Conservation (phyloP, 805 yeast species). For the Yamadazyma philogaea region DNA sequence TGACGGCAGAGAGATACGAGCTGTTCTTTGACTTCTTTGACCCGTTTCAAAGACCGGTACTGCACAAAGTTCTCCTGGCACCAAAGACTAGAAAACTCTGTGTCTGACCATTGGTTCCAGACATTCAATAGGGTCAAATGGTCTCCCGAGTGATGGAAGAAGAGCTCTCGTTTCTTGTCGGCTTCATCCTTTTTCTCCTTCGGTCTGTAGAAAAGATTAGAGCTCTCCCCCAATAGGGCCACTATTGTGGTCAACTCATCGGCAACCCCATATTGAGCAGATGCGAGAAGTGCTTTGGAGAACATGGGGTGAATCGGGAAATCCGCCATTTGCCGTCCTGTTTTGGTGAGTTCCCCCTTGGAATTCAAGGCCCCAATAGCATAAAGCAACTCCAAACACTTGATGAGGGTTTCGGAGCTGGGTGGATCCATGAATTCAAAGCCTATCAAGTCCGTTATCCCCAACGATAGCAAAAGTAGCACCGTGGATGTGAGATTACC, state of each 20-base stretch:
- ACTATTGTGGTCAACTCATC: slow-evolving; percentile 70
- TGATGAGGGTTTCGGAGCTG: slow-evolving; percentile 62
- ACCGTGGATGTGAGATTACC: slow-evolving; percentile 78
- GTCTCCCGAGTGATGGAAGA: slow-evolving; percentile 64
- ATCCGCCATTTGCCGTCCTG: slow-evolving; percentile 84
- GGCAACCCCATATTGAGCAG: slow-evolving; percentile 59
- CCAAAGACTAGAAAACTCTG: slow-evolving; percentile 72
- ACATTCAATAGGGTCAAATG: slow-evolving; percentile 73
- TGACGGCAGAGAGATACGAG: slow-evolving; percentile 57
- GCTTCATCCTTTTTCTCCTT: slow-evolving; percentile 65
- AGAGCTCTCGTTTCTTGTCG: slow-evolving; percentile 57
- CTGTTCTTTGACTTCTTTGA: slow-evolving; percentile 69
- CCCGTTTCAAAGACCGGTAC: slow-evolving; percentile 65
- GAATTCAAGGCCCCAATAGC: slow-evolving; percentile 83
- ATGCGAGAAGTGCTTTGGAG: slow-evolving; percentile 68
- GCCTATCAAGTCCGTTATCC: slow-evolving; percentile 73
- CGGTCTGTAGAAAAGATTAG: slow-evolving; percentile 67
- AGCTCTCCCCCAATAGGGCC: slow-evolving; percentile 80
- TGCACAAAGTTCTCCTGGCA: slow-evolving; percentile 82
- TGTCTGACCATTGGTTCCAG: slow-evolving; percentile 72
- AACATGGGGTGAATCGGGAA: slow-evolving; percentile 91
- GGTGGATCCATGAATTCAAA: slow-evolving; percentile 95
- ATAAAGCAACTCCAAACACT: slow-evolving; percentile 78
- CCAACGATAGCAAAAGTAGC: slow-evolving; percentile 73
- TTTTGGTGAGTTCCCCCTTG: slow-evolving; percentile 69